Percentiles rank a stretch among this genome's conserved stretches.
phyloP scores from a whole-genome alignment of 2,329 filamentous ascomycete genomes.

The Exutisphaerella laricina region DNA sequence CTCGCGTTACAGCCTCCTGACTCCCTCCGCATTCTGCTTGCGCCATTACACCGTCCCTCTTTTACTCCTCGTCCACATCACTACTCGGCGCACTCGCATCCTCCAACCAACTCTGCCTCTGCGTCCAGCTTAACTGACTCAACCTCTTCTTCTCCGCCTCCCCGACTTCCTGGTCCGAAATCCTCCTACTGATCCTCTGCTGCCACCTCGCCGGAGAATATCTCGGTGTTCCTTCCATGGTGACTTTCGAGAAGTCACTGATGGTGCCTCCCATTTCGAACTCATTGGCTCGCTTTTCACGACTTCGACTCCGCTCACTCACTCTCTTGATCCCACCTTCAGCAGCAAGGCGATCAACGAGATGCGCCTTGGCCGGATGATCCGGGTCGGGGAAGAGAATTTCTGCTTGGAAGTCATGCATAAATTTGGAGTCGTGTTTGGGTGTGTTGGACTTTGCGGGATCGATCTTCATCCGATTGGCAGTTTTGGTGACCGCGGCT shows the following conservation, averaged over 20 bases:
- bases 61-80: slow-evolving; percentile 6
- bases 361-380: neutral
- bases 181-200: neutral
- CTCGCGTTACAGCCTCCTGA: too few relatives aligned
- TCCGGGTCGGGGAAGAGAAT: neutral
- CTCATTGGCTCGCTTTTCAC: too few relatives aligned
- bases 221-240: too few relatives aligned
- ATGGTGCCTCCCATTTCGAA: neutral
- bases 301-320: neutral
- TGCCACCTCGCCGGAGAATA: slow-evolving; percentile 7
- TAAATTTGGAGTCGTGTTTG: neutral
- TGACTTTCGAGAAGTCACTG: neutral
- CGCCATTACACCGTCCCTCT: neutral
- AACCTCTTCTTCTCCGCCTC: slow-evolving; percentile 3
- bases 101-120: slow-evolving; percentile 2
- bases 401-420: neutral
- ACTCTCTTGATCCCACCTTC: neutral
- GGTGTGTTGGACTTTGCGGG: neutral
- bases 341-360: neutral
- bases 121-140: neutral
- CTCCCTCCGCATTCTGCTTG: too few relatives aligned
- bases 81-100: slow-evolving; percentile 1
- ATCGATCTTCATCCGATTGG: neutral
- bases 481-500: neutral
- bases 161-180: slow-evolving; percentile 1